Evolutionary conservation across 495 filamentous ascomycete genomes (phyloP).

Genomic region (Podospora didyma): DNA sequence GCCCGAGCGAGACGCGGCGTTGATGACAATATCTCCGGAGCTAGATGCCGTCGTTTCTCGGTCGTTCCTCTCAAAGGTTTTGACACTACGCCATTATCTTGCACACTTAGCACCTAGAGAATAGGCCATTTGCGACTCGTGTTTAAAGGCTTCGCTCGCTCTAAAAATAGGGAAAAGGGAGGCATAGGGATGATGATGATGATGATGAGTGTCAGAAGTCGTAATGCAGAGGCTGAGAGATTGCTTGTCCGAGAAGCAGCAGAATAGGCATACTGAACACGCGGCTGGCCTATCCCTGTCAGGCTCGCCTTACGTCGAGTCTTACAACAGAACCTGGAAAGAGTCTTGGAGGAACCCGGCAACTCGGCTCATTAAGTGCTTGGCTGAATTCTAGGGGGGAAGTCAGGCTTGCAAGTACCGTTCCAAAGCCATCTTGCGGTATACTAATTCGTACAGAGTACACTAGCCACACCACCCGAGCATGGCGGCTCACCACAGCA

Average conservation of each 20-base stretch:
- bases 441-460: no score
- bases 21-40: not conserved
- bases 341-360: not conserved
- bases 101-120: no score
- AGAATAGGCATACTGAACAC: not conserved
- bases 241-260: no score
- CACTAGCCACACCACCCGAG: no score
- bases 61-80: no score
- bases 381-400: not conserved
- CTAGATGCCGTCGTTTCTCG: not conserved
- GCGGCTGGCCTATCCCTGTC: not conserved
- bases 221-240: not conserved
- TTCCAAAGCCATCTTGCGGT: no score
- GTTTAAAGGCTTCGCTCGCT: not conserved
- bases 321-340: not conserved
- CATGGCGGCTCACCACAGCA: not conserved
- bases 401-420: not conserved
- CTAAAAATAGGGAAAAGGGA: not conserved
- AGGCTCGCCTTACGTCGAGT: not conserved
- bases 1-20: not conserved
- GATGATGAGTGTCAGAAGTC: not conserved
- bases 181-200: not conserved
- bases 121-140: no score
- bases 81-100: no score
- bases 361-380: constrained; percentile 8